Evolutionary conservation across 1,139 yeast species (phyloP).

Genomic region (Yamadazyma epiphylla): DNA sequence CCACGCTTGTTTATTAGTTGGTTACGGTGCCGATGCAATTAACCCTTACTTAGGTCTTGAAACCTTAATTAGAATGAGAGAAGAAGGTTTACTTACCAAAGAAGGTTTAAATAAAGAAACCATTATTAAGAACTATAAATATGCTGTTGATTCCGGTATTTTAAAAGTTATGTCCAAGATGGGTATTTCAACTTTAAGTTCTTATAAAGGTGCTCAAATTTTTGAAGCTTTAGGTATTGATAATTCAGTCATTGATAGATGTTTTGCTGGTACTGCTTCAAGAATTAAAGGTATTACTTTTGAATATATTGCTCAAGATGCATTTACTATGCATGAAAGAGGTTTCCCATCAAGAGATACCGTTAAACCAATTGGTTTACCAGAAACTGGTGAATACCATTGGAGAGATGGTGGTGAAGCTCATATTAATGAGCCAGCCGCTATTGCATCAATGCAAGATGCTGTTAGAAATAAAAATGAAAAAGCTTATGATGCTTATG

Average conservation of each 20-base stretch:
- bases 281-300: constrained; percentile 94
- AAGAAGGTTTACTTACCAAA: constrained; percentile 70
- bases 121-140: constrained; percentile 72
- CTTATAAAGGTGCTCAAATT: constrained; percentile 98
- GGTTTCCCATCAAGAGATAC: constrained; percentile 83
- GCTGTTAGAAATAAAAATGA: constrained; percentile 96
- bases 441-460: constrained; percentile 92
- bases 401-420: constrained; percentile 99
- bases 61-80: constrained; percentile 78
- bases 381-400: constrained; percentile 96
- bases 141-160: constrained; percentile 85
- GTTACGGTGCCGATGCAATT: constrained; percentile 96
- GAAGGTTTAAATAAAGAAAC: constrained; percentile 51
- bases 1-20: constrained; percentile 89
- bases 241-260: constrained; percentile 89
- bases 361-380: constrained; percentile 68
- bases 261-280: constrained; percentile 97
- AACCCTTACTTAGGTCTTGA: constrained; percentile 94
- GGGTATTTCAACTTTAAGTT: constrained; percentile 97
- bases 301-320: constrained; percentile 95
- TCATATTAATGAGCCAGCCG: constrained; percentile 91
- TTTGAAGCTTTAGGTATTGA: constrained; percentile 96
- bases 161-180: constrained; percentile 97
- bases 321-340: constrained; percentile 86
- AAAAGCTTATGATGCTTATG: constrained; percentile 84